phyloP scores from a whole-genome alignment of 2,329 filamentous ascomycete genomes.

The Plectosphaerella sp. region DNA sequence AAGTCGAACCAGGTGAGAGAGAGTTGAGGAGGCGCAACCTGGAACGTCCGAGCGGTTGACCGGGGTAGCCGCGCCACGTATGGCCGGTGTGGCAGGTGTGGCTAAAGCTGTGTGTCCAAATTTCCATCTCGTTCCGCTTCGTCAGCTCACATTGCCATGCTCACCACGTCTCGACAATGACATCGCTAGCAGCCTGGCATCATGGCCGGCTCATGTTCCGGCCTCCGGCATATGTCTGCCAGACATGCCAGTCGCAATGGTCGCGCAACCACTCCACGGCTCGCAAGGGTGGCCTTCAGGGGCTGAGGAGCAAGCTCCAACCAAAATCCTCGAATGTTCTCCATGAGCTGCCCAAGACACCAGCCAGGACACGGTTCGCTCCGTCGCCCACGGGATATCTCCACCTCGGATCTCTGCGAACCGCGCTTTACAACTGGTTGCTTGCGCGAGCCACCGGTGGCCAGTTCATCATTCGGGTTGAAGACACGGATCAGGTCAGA shows the following conservation, averaged over 20 bases:
- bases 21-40: too few species aligned
- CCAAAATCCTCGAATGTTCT: conserved; percentile 7
- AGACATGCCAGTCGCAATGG: conserved; percentile 1
- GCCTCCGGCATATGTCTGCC: neutral
- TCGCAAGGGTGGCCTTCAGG: conserved; percentile 8
- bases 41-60: too few species aligned
- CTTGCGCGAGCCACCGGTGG: conserved; percentile 84
- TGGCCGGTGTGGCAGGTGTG: conserved; percentile 1
- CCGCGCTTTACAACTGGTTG: conserved; percentile 92
- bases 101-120: conserved; percentile 10
- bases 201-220: conserved; percentile 2
- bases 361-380: conserved; percentile 69
- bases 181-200: conserved; percentile 5
- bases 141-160: neutral
- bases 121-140: conserved; percentile 6
- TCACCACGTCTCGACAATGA: conserved; percentile 2
- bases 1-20: too few species aligned
- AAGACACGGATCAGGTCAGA: conserved; percentile 87
- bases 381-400: conserved; percentile 93
- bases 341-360: conserved; percentile 42
- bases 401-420: conserved; percentile 86
- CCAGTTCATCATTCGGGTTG: conserved; percentile 84
- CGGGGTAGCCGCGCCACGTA: neutral
- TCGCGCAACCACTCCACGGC: conserved; percentile 8
- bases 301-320: conserved; percentile 11